Conservation (phyloP, 441 rosid species). For the Euphorbia schlechtendalii region DNA sequence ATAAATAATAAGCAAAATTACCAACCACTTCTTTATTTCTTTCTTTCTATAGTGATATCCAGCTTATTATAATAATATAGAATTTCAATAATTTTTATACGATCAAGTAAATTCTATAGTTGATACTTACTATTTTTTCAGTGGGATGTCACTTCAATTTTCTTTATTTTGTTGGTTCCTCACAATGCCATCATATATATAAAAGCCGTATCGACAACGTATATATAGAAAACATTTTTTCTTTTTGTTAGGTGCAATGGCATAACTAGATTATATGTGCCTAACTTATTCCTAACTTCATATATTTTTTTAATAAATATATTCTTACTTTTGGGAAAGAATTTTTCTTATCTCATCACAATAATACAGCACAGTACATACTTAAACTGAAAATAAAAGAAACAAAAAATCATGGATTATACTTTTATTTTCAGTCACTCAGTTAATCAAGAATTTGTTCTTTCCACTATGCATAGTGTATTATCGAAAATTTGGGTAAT, state of each 20-base stretch:
- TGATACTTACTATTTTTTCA: background rate
- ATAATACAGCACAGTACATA: background rate
- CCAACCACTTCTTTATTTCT: background rate
- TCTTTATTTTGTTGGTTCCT: background rate
- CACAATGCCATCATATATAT: background rate
- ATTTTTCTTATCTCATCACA: too few relatives aligned
- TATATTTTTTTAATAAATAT: background rate
- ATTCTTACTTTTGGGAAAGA: background rate
- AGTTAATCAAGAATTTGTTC: background rate
- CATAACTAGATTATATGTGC: background rate
- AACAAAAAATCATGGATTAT: too few relatives aligned
- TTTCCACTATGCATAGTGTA: too few relatives aligned
- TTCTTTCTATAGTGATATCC: slow-evolving; percentile 21
- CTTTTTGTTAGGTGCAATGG: background rate
- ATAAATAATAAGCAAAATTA: background rate
- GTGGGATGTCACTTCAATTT: background rate
- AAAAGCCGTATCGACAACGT: background rate
- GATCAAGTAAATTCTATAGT: background rate
- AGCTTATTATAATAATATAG: slow-evolving; percentile 14
- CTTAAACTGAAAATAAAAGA: too few relatives aligned
- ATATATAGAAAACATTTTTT: background rate
- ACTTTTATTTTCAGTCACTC: background rate
- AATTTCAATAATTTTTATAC: too few relatives aligned
- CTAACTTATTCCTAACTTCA: background rate
- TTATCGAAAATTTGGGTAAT: background rate